Evolutionary conservation across 2,329 filamentous ascomycete species (phyloP).

Genomic region (Trichoderma guizhouense): DNA sequence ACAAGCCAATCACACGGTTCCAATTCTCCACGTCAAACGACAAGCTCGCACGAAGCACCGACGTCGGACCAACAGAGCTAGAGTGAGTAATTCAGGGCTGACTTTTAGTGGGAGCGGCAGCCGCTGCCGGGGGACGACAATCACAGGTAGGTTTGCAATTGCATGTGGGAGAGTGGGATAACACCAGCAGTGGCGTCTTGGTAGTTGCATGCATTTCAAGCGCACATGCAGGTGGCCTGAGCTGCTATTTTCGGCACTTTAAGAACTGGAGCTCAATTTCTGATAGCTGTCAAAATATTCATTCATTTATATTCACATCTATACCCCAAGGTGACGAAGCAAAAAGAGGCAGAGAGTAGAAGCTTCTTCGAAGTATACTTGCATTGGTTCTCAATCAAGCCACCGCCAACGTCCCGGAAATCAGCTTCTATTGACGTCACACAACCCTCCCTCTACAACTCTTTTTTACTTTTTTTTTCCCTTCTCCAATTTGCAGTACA

Average conservation of each 20-base stretch:
- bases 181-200: background rate
- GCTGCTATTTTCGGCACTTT: background rate
- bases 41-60: background rate
- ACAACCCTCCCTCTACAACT: background rate
- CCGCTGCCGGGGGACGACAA: background rate
- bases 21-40: background rate
- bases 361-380: background rate
- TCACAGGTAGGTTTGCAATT: background rate
- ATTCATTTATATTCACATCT: background rate
- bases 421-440: slow-evolving; percentile 14
- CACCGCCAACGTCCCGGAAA: background rate
- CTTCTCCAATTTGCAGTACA: background rate
- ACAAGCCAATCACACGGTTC: background rate
- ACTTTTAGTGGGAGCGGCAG: background rate
- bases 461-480: background rate
- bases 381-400: background rate
- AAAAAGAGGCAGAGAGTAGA: background rate
- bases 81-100: background rate
- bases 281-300: background rate
- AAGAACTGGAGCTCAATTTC: background rate
- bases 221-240: background rate
- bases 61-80: background rate
- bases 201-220: background rate
- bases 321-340: background rate
- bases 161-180: background rate